phyloP scores from a whole-genome alignment of 768 basidiomycete genomes.

The Daedaleopsis nitida region DNA sequence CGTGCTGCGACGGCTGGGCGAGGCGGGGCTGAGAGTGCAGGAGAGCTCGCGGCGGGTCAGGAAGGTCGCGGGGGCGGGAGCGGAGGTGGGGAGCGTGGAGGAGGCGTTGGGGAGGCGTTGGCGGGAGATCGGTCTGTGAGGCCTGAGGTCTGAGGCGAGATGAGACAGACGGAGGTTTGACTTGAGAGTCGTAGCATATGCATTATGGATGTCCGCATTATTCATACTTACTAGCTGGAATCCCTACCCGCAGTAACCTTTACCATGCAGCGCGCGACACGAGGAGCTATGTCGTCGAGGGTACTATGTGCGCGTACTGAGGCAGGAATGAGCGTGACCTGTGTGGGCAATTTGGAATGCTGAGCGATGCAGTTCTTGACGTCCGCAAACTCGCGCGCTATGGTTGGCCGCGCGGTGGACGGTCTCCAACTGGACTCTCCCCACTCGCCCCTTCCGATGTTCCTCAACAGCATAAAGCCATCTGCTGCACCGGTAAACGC shows the following conservation, averaged over 20 bases:
- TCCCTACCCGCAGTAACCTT: no score
- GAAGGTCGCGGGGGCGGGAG: no score
- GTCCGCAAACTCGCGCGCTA: neutral
- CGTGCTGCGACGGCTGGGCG: slow-evolving; percentile 62
- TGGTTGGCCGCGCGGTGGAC: slow-evolving; percentile 1
- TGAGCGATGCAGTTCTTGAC: slow-evolving; percentile 1
- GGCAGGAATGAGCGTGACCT: neutral
- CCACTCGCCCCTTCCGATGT: slow-evolving; percentile 12
- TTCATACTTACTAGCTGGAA: no score
- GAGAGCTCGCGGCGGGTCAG: slow-evolving; percentile 31
- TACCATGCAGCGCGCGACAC: no score
- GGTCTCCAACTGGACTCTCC: neutral
- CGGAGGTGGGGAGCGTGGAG: slow-evolving; percentile 10
- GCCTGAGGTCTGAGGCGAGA: no score
- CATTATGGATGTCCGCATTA: no score
- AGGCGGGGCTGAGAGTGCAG: slow-evolving; percentile 43
- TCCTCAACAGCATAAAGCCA: slow-evolving; percentile 13
- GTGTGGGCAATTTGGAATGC: slow-evolving; percentile 7
- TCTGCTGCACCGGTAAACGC: slow-evolving; percentile 11
- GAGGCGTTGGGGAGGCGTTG: slow-evolving; percentile 7
- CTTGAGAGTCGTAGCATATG: no score
- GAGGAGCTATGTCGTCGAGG: no score
- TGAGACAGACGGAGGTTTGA: no score
- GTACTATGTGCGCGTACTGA: neutral
- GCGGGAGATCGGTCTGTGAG: slow-evolving; percentile 1